Percentiles rank a stretch among this genome's conserved stretches.
Conservation (phyloP, 768 basidiomycete species). For the Boletus sensibilis region DNA sequence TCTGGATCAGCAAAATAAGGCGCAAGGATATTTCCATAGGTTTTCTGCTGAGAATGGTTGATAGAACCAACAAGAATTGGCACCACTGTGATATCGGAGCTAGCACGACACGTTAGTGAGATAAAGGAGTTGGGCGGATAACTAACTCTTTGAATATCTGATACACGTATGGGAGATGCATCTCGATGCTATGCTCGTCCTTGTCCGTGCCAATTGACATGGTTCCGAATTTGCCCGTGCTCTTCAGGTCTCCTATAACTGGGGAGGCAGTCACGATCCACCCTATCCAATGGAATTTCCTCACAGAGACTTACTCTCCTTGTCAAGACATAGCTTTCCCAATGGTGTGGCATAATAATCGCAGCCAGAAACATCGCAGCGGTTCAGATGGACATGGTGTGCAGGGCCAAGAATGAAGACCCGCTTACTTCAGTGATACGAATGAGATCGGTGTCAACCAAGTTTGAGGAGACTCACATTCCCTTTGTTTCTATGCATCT, state of each 20-base stretch:
- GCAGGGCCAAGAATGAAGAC: conserved; percentile 96
- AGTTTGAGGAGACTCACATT: conserved; percentile 57
- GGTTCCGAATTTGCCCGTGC: conserved; percentile 51
- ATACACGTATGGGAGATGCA: conserved; percentile 92
- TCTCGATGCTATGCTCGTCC: conserved; percentile 96
- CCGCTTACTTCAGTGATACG: conserved; percentile 58
- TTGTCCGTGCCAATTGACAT: conserved; percentile 75
- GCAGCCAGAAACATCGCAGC: conserved; percentile 85
- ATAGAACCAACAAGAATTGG: conserved; percentile 90
- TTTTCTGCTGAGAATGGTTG: conserved; percentile 53
- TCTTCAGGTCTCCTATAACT: conserved; percentile 19
- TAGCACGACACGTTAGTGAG: conserved; percentile 27
- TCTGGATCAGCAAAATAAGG: conserved; percentile 75
- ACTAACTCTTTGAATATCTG: conserved; percentile 79
- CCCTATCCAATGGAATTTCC: background rate
- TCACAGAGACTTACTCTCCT: conserved; percentile 56
- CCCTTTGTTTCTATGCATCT: conserved; percentile 75
- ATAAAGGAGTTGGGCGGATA: background rate
- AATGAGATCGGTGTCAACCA: conserved; percentile 6
- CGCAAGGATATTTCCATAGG: conserved; percentile 70
- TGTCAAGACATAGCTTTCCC: conserved; percentile 77
- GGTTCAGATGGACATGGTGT: conserved; percentile 84
- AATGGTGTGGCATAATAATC: conserved; percentile 80
- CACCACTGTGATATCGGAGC: conserved; percentile 75
- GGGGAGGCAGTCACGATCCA: conserved; percentile 4